These are phyloP conservation scores for Aphanomyces cochlioides DNA, from an alignment of 352 stramenopile genomes.

Conservation along the genomic window DNA sequence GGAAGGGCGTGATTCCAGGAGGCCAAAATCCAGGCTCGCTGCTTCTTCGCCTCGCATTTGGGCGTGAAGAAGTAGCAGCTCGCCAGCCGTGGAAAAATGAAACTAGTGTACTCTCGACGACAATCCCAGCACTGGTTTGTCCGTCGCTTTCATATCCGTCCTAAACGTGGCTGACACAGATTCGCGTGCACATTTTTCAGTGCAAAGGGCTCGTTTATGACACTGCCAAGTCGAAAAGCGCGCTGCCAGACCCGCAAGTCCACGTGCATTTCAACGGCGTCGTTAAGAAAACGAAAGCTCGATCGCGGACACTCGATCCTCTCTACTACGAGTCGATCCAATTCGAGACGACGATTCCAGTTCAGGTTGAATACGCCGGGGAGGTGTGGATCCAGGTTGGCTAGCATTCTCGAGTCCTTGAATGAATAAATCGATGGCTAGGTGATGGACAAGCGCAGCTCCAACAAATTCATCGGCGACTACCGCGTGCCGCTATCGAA, in stretches of 20 bases:
- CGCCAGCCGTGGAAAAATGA: constrained; percentile 52
- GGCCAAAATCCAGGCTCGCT: constrained; percentile 52
- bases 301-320: constrained; percentile 61
- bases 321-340: constrained; percentile 80
- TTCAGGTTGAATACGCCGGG: constrained; percentile 52
- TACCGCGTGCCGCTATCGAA: constrained; percentile 47
- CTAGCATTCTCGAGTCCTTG: constrained; percentile 36
- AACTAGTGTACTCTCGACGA: constrained; percentile 40
- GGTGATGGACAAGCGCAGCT: constrained; percentile 31
- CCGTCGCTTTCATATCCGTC: not conserved
- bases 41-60: constrained; percentile 59
- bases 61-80: constrained; percentile 58
- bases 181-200: constrained; percentile 85
- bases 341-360: constrained; percentile 52
- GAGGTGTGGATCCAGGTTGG: constrained; percentile 72
- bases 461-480: constrained; percentile 39
- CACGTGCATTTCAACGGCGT: constrained; percentile 69
- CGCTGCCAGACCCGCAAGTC: constrained; percentile 67
- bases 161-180: constrained; percentile 38
- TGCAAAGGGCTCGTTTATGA: constrained; percentile 48
- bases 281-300: constrained; percentile 44
- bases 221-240: constrained; percentile 37
- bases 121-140: constrained; percentile 5
- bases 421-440: not conserved
- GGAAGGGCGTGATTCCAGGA: constrained; percentile 56